These are phyloP conservation scores for Microbotryum violaceum DNA, from an alignment of 1,284 basidiomycete species.

Conservation along the genomic window DNA sequence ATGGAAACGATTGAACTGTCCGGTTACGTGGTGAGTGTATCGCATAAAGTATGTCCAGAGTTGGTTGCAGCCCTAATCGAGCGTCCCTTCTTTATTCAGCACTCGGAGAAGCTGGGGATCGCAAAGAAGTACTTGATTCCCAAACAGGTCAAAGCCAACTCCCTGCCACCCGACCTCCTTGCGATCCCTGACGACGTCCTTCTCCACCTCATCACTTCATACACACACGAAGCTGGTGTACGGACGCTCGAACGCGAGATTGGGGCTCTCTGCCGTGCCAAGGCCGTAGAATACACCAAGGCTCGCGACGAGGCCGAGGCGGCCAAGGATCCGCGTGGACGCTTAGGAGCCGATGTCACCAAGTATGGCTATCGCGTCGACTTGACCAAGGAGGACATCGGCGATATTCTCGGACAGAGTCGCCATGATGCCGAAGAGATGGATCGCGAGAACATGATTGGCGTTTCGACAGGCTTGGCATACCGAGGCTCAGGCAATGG, in stretches of 20 bases:
- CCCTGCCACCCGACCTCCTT: slow-evolving; percentile 51
- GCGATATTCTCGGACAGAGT: slow-evolving; percentile 72
- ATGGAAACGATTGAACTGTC: slow-evolving; percentile 44
- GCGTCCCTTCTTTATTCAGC: slow-evolving; percentile 58
- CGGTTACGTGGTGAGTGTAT: slow-evolving; percentile 38
- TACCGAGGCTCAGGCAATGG: slow-evolving; percentile 70
- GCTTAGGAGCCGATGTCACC: slow-evolving; percentile 23
- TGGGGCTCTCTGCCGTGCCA: slow-evolving; percentile 72
- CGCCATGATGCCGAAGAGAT: slow-evolving; percentile 72
- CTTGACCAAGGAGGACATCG: slow-evolving; percentile 66
- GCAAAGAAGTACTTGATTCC: slow-evolving; percentile 59
- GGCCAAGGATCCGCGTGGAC: neutral
- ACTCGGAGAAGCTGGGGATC: slow-evolving; percentile 44
- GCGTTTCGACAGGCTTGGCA: slow-evolving; percentile 76
- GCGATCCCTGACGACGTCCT: slow-evolving; percentile 60
- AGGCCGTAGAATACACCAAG: slow-evolving; percentile 82
- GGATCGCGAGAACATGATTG: slow-evolving; percentile 59
- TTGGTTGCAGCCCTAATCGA: slow-evolving; percentile 60
- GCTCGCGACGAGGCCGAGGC: slow-evolving; percentile 48
- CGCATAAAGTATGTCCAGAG: neutral
- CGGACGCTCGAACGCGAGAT: slow-evolving; percentile 79
- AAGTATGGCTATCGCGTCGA: slow-evolving; percentile 52
- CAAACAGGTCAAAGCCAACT: slow-evolving; percentile 69
- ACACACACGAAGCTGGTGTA: slow-evolving; percentile 87
- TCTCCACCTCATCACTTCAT: slow-evolving; percentile 61